These are phyloP conservation scores for Candida dubliniensis DNA, from an alignment of 1,139 yeast genomes.

Conservation along the genomic window DNA sequence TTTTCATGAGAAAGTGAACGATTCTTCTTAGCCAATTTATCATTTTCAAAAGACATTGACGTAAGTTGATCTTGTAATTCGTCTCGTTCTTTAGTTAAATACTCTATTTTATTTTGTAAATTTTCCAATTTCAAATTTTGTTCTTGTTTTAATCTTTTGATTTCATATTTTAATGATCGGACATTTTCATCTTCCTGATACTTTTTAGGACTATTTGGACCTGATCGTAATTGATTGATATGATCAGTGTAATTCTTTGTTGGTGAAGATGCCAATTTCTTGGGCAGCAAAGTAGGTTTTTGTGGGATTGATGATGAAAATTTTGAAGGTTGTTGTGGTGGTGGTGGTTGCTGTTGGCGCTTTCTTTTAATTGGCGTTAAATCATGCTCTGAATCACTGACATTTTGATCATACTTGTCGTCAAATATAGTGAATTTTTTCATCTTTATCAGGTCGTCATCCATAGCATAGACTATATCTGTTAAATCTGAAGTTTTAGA, in stretches of 20 bases:
- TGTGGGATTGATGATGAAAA: neutral
- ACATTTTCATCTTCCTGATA: neutral
- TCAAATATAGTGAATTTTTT: neutral
- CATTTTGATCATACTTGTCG: neutral
- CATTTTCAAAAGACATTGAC: neutral
- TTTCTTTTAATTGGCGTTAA: slow-evolving; percentile 1
- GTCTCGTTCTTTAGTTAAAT: slow-evolving; percentile 1
- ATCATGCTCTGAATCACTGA: neutral
- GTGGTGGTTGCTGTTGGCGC: neutral
- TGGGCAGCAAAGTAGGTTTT: slow-evolving; percentile 4
- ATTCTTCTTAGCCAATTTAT: neutral
- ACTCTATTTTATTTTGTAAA: neutral
- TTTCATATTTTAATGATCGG: neutral
- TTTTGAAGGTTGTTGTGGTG: neutral
- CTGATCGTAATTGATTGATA: slow-evolving; percentile 4
- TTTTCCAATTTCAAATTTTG: neutral
- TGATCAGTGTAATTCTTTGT: slow-evolving; percentile 6
- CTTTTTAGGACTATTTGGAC: slow-evolving; percentile 6
- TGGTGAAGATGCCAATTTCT: slow-evolving; percentile 5
- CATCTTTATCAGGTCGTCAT: slow-evolving; percentile 5
- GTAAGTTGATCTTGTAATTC: neutral
- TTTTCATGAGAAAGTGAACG: neutral
- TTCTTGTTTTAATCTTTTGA: neutral
- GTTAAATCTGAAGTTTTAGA: neutral
- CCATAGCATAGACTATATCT: slow-evolving; percentile 1